Conservation (phyloP, 192 early-diverging fungal genomes). For the Chytriomyces confervae region DNA sequence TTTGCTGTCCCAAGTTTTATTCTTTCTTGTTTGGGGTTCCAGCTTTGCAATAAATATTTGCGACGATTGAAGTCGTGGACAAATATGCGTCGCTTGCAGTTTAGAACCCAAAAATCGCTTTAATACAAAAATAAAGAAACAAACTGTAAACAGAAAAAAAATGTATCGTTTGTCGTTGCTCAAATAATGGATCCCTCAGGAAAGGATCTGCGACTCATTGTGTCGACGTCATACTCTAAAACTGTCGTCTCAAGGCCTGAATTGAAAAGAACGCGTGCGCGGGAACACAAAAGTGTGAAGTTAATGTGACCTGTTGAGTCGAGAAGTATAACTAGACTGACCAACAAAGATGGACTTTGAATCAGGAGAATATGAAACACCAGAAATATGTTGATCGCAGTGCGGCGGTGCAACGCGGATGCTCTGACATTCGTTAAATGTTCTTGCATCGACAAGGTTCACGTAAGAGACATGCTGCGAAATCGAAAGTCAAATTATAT, state of each 20-base stretch:
- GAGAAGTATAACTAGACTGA: constrained; percentile 40
- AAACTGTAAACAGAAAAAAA: too few relatives aligned
- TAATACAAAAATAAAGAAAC: too few relatives aligned
- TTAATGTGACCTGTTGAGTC: neutral
- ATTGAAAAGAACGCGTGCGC: neutral
- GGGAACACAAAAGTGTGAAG: neutral
- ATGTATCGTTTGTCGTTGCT: neutral
- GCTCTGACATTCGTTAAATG: constrained; percentile 80
- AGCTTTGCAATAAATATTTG: too few relatives aligned
- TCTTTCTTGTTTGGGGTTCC: too few relatives aligned
- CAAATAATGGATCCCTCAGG: constrained; percentile 78
- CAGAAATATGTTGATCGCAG: constrained; percentile 82
- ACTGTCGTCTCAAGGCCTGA: constrained; percentile 83
- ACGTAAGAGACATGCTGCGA: constrained; percentile 80
- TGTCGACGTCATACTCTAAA: constrained; percentile 84
- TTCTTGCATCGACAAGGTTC: constrained; percentile 88
- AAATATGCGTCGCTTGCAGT: too few relatives aligned
- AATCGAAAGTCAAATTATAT: neutral
- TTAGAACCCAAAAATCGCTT: too few relatives aligned
- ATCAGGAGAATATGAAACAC: constrained; percentile 82
- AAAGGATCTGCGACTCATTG: constrained; percentile 78
- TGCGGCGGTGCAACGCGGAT: constrained; percentile 73
- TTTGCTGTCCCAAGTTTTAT: too few relatives aligned
- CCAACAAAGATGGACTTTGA: constrained; percentile 88
- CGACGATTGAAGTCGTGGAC: too few relatives aligned